These are phyloP conservation scores for Didymella pinodella DNA, from an alignment of 2,329 filamentous ascomycete species.

Conservation along the genomic window DNA sequence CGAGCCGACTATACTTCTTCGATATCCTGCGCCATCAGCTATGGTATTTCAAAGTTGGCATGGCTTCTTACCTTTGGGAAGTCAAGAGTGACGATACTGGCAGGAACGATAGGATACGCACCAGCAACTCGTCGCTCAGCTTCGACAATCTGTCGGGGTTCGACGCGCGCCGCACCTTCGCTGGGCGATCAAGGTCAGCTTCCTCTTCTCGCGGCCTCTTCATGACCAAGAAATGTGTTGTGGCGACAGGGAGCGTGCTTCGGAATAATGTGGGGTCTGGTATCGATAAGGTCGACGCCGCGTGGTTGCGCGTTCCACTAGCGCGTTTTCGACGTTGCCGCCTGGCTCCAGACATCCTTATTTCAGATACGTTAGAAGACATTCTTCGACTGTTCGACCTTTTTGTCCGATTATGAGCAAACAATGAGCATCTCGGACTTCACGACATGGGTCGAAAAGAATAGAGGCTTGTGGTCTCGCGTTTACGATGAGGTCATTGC, in stretches of 20 bases:
- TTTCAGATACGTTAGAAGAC: not conserved
- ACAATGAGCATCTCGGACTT: conserved; percentile 38
- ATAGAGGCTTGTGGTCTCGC: conserved; percentile 39
- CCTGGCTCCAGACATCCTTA: conserved; percentile 24
- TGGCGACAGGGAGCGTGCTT: conserved; percentile 21
- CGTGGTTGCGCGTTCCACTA: conserved; percentile 38
- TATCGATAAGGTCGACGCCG: conserved; percentile 28
- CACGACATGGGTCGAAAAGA: conserved; percentile 40
- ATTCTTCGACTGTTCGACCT: not conserved
- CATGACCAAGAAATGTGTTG: conserved; percentile 32
- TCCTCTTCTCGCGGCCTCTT: conserved; percentile 51
- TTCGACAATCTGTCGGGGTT: conserved; percentile 69
- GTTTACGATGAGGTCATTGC: conserved; percentile 48
- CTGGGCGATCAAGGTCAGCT: conserved; percentile 35
- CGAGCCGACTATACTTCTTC: conserved; percentile 73
- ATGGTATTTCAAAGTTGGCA: not conserved
- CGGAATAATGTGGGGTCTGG: conserved; percentile 17
- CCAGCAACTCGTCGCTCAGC: conserved; percentile 85
- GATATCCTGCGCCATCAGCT: conserved; percentile 66
- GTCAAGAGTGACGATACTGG: conserved; percentile 71
- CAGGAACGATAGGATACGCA: conserved; percentile 84
- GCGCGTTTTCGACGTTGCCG: conserved; percentile 22
- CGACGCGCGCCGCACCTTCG: conserved; percentile 57
- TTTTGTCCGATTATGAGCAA: not conserved
- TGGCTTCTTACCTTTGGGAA: conserved; percentile 63